These are phyloP conservation scores for Epichloe coenophiala DNA, from an alignment of 2,329 filamentous ascomycete genomes.

Conservation along the genomic window DNA sequence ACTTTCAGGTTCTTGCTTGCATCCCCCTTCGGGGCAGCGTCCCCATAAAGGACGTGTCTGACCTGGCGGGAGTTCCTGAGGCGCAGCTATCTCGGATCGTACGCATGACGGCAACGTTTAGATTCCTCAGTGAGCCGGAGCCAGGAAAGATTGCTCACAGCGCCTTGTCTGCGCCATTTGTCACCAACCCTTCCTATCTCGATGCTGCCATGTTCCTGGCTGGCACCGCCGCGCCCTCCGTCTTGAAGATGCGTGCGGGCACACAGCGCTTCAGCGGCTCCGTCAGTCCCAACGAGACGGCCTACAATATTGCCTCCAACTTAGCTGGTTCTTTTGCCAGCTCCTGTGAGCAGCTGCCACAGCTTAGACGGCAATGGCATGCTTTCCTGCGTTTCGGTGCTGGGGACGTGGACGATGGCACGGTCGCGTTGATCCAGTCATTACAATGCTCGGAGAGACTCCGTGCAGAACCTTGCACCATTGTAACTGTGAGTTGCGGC, in stretches of 20 bases:
- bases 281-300: not conserved
- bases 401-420: not conserved
- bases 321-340: not conserved
- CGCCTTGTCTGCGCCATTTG: conserved; percentile 4
- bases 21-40: conserved; percentile 26
- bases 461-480: too few species aligned
- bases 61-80: conserved; percentile 25
- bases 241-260: not conserved
- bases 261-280: not conserved
- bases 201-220: conserved; percentile 6
- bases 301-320: not conserved
- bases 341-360: not conserved
- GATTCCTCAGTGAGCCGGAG: conserved; percentile 4
- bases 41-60: conserved; percentile 25
- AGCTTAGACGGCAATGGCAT: conserved; percentile 2
- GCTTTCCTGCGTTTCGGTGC: conserved; percentile 1
- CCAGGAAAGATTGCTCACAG: conserved; percentile 3
- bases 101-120: conserved; percentile 2
- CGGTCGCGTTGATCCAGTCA: not conserved
- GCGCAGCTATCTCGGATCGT: conserved; percentile 22
- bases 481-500: too few species aligned
- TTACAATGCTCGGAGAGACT: too few species aligned
- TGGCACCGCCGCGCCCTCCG: not conserved
- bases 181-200: not conserved
- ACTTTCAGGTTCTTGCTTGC: conserved; percentile 30